phyloP scores from a whole-genome alignment of 2,329 filamentous ascomycete genomes.

The Neofusicoccum ribis region DNA sequence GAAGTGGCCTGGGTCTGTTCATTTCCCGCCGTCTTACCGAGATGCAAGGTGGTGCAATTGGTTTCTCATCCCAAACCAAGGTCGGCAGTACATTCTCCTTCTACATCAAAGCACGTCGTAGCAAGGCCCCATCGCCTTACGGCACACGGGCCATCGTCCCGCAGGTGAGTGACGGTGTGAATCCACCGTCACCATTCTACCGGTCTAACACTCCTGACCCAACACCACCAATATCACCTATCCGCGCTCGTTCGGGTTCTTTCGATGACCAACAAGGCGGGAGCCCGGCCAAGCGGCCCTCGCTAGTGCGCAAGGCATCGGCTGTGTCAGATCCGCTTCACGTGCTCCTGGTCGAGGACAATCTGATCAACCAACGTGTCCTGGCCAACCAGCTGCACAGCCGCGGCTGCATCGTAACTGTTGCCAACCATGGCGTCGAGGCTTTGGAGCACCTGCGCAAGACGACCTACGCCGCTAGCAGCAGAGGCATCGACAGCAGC shows the following conservation, averaged over 20 bases:
- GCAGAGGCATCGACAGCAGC: too few relatives aligned
- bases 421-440: conserved; percentile 35
- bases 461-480: conserved; percentile 22
- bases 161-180: neutral
- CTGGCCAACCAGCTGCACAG: conserved; percentile 34
- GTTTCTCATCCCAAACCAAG: conserved; percentile 40
- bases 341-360: conserved; percentile 39
- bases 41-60: conserved; percentile 48
- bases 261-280: neutral
- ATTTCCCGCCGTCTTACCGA: conserved; percentile 49
- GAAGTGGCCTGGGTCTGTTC: conserved; percentile 47
- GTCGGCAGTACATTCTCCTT: conserved; percentile 47
- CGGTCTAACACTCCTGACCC: neutral
- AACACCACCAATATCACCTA: neutral
- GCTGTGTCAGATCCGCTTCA: conserved; percentile 14
- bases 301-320: neutral
- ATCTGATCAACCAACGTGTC: conserved; percentile 39
- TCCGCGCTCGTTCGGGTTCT: neutral
- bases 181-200: neutral
- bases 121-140: conserved; percentile 8
- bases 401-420: conserved; percentile 31
- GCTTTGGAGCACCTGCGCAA: conserved; percentile 30
- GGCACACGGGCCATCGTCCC: neutral
- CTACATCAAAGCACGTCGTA: conserved; percentile 41
- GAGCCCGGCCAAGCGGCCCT: neutral